A percentile compares a stretch with the other conserved stretches of the same genome.
Evolutionary conservation across 768 basidiomycete genomes (phyloP).

Genomic region (Pleurotus eryngii): DNA sequence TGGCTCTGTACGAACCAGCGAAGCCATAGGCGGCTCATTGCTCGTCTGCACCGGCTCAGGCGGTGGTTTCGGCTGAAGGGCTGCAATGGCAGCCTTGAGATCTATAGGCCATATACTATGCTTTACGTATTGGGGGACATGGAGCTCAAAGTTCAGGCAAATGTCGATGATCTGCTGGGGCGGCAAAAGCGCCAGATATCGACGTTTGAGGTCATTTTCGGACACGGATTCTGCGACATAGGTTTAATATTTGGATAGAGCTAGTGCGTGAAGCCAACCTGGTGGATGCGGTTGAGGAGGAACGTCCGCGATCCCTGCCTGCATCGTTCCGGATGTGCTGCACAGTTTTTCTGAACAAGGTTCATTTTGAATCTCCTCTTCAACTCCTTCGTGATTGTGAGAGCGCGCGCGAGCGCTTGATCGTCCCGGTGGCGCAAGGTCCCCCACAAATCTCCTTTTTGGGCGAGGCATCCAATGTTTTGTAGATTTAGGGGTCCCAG

Average conservation of each 20-base stretch:
- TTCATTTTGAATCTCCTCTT: conserved; percentile 35
- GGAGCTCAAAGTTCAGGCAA: conserved; percentile 66
- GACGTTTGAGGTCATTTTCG: conserved; percentile 64
- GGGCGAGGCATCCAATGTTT: too few relatives aligned
- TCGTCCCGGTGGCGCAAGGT: too few relatives aligned
- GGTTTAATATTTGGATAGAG: too few relatives aligned
- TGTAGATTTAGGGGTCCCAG: too few relatives aligned
- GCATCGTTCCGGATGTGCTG: conserved; percentile 63
- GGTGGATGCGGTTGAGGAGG: conserved; percentile 19
- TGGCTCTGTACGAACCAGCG: conserved; percentile 13
- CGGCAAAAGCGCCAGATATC: conserved; percentile 66
- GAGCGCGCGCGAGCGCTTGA: background rate
- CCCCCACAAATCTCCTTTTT: too few relatives aligned
- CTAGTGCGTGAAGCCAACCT: conserved; percentile 25
- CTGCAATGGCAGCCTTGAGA: conserved; percentile 59
- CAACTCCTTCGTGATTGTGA: background rate
- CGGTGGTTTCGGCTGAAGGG: conserved; percentile 30
- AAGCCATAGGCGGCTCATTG: conserved; percentile 18
- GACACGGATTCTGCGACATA: conserved; percentile 18
- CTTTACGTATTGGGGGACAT: conserved; percentile 64
- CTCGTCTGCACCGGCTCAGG: conserved; percentile 22
- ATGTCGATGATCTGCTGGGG: conserved; percentile 76
- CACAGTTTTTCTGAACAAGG: conserved; percentile 72
- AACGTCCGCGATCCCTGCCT: conserved; percentile 41
- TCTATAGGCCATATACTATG: conserved; percentile 72